Conservation (phyloP, 1,284 basidiomycete species). For the Phellopilus nigrolimitatus region DNA sequence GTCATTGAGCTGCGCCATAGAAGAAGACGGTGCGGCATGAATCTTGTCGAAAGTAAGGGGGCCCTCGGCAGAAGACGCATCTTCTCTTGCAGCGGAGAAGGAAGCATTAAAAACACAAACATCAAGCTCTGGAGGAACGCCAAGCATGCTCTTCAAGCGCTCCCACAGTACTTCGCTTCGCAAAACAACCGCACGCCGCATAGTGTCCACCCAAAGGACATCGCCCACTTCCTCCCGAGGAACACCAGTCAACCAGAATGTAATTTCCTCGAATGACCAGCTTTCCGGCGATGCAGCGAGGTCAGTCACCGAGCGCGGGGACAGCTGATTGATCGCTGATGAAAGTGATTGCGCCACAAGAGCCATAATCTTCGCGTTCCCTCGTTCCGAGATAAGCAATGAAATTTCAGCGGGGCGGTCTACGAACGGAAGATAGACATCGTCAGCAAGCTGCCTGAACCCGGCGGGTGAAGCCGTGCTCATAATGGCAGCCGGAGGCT, state of each 20-base stretch:
- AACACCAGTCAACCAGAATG: slow-evolving; percentile 54
- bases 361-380: slow-evolving; percentile 61
- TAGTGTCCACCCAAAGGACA: slow-evolving; percentile 55
- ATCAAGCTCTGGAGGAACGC: slow-evolving; percentile 73
- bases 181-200: slow-evolving; percentile 60
- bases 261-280: slow-evolving; percentile 58
- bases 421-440: slow-evolving; percentile 72
- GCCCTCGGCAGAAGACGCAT: neutral
- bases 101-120: slow-evolving; percentile 29
- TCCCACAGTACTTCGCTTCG: slow-evolving; percentile 81
- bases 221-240: slow-evolving; percentile 58
- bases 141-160: slow-evolving; percentile 71
- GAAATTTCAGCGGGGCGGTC: slow-evolving; percentile 65
- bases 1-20: neutral
- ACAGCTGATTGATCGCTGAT: slow-evolving; percentile 25
- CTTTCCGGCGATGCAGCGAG: slow-evolving; percentile 33
- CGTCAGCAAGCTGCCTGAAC: slow-evolving; percentile 65
- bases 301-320: slow-evolving; percentile 24
- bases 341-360: slow-evolving; percentile 67
- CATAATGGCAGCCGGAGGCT: slow-evolving; percentile 33
- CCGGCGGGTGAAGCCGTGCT: slow-evolving; percentile 37
- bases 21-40: slow-evolving; percentile 2
- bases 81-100: neutral
- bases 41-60: slow-evolving; percentile 7
- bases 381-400: slow-evolving; percentile 53